Conservation (phyloP, 305 asterid genomes). For the Fraxinus albicans region DNA sequence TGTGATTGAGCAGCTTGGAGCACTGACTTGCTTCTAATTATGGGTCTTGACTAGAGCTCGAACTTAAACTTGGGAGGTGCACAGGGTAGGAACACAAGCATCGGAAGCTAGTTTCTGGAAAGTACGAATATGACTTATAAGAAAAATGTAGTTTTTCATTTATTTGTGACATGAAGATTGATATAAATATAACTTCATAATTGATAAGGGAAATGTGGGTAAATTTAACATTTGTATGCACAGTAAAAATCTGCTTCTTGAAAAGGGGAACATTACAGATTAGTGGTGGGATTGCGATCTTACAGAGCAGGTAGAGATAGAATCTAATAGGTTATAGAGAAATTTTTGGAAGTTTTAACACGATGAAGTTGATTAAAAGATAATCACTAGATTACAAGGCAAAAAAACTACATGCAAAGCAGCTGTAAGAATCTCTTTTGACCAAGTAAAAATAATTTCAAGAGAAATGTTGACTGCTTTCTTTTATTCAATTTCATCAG, state of each 20-base stretch:
- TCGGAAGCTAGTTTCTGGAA: background rate
- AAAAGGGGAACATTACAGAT: background rate
- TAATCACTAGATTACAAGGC: background rate
- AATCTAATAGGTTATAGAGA: background rate
- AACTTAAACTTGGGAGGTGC: background rate
- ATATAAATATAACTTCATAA: background rate
- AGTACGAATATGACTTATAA: background rate
- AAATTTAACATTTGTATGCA: background rate
- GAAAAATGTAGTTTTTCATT: background rate
- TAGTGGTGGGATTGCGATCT: background rate
- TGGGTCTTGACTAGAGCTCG: background rate
- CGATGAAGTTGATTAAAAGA: background rate
- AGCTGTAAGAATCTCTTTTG: background rate
- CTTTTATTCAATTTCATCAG: background rate
- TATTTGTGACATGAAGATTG: background rate
- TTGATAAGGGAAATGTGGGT: background rate
- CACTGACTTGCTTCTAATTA: background rate
- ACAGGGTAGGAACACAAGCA: background rate
- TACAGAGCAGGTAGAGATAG: background rate
- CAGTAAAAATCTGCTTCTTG: background rate
- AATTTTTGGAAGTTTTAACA: background rate
- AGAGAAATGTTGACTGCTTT: background rate
- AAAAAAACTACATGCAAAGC: background rate
- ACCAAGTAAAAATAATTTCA: background rate
- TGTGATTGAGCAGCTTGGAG: background rate